Conservation (phyloP, 306 rosid genomes). For the Gynostemma pentaphyllum region DNA sequence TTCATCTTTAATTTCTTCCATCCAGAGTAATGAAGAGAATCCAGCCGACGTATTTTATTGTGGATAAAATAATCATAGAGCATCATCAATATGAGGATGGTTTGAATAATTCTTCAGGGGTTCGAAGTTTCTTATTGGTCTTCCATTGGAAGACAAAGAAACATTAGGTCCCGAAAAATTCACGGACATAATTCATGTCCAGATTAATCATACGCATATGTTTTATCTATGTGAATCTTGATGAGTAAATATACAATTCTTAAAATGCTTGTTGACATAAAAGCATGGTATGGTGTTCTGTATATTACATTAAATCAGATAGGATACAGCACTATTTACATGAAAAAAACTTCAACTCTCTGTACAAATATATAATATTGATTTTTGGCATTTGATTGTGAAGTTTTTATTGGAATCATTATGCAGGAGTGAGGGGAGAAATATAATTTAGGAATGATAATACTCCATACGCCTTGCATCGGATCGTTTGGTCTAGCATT, state of each 20-base stretch:
- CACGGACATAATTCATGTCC: not conserved
- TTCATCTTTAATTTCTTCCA: not conserved
- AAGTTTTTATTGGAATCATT: too few species aligned
- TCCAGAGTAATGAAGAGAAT: not conserved
- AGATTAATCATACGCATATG: not conserved
- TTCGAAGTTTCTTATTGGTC: not conserved
- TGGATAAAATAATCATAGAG: not conserved
- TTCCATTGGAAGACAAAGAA: not conserved
- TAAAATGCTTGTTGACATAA: not conserved
- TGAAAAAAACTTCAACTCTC: not conserved
- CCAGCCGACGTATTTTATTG: not conserved
- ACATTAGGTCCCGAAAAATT: not conserved
- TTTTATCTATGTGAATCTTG: not conserved
- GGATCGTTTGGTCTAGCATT: not conserved
- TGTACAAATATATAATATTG: not conserved
- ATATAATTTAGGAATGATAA: too few species aligned
- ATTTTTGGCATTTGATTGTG: too few species aligned
- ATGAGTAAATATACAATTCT: not conserved
- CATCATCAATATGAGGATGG: not conserved
- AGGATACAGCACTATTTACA: not conserved
- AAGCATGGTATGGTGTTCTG: not conserved
- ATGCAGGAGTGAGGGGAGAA: too few species aligned
- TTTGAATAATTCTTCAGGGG: not conserved
- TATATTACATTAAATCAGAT: not conserved
- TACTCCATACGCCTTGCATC: not conserved